Evolutionary conservation across 805 yeast species (phyloP).

Genomic region (Wickerhamia fluorescens): DNA sequence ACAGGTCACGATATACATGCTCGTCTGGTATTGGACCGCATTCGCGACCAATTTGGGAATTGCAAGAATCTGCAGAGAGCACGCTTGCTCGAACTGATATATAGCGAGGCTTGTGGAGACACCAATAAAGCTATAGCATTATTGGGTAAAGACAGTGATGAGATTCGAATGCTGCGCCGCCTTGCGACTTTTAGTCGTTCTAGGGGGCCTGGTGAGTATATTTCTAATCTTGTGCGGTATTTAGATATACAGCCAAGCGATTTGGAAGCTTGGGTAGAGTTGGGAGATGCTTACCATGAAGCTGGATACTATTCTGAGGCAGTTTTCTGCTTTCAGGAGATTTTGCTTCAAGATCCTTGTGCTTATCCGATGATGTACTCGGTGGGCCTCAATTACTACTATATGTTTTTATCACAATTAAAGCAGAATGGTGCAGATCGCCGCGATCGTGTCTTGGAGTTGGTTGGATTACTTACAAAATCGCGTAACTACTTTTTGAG

Average conservation of each 20-base stretch:
- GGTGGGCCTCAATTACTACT: constrained; percentile 42
- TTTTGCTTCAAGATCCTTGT: constrained; percentile 57
- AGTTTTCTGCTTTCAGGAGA: constrained; percentile 61
- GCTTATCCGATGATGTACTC: constrained; percentile 62
- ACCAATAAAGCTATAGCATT: constrained; percentile 18
- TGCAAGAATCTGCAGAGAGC: constrained; percentile 45
- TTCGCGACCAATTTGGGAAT: constrained; percentile 58
- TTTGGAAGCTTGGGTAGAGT: constrained; percentile 69
- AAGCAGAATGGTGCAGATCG: constrained; percentile 10
- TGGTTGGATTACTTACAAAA: constrained; percentile 15
- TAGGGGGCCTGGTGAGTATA: constrained; percentile 25
- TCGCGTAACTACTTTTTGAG: constrained; percentile 51
- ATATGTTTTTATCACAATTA: constrained; percentile 18
- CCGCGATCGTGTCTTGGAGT: constrained; percentile 25
- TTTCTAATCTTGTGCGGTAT: constrained; percentile 46
- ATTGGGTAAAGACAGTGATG: constrained; percentile 26
- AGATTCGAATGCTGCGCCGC: constrained; percentile 30
- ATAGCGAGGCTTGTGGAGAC: constrained; percentile 48
- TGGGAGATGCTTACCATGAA: constrained; percentile 55
- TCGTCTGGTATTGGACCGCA: constrained; percentile 50
- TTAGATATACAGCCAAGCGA: constrained; percentile 69
- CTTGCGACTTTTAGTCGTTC: constrained; percentile 27
- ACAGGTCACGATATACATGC: constrained; percentile 70
- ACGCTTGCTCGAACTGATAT: constrained; percentile 46
- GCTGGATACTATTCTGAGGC: constrained; percentile 64